phyloP scores from a whole-genome alignment of 192 early-diverging fungal species.

The Funneliformis geosporum region DNA sequence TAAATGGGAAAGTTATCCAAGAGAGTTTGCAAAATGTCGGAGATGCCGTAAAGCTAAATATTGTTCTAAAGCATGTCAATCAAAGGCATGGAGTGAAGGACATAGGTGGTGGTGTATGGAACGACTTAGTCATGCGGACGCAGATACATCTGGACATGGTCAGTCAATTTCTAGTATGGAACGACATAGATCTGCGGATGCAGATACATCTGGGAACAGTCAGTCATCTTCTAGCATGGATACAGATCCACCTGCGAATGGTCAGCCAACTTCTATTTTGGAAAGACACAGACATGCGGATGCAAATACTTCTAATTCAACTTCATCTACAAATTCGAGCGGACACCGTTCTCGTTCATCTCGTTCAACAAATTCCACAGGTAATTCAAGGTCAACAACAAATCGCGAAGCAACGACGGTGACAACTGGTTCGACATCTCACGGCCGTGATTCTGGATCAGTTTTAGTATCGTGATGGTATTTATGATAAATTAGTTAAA shows the following conservation, averaged over 20 bases:
- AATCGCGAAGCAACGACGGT: slow-evolving; percentile 34
- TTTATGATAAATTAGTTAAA: background rate
- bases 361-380: slow-evolving; percentile 25
- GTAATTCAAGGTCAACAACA: slow-evolving; percentile 32
- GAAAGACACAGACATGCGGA: too few relatives aligned
- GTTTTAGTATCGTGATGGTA: slow-evolving; percentile 13
- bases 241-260: too few relatives aligned
- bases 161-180: slow-evolving; percentile 35
- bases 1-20: slow-evolving; percentile 70
- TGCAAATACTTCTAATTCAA: too few relatives aligned
- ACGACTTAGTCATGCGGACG: slow-evolving; percentile 40
- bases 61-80: slow-evolving; percentile 78
- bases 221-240: too few relatives aligned
- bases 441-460: slow-evolving; percentile 7
- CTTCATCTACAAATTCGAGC: slow-evolving; percentile 29
- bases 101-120: slow-evolving; percentile 83
- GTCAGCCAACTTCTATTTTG: too few relatives aligned
- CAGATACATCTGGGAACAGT: too few relatives aligned
- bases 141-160: slow-evolving; percentile 34
- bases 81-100: slow-evolving; percentile 75
- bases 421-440: slow-evolving; percentile 24
- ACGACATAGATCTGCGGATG: slow-evolving; percentile 18
- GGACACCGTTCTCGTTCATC: slow-evolving; percentile 40
- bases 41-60: slow-evolving; percentile 87
- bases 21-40: slow-evolving; percentile 86